Conservation (phyloP, 179 eudicot species). For the Corrigiola litoralis region DNA sequence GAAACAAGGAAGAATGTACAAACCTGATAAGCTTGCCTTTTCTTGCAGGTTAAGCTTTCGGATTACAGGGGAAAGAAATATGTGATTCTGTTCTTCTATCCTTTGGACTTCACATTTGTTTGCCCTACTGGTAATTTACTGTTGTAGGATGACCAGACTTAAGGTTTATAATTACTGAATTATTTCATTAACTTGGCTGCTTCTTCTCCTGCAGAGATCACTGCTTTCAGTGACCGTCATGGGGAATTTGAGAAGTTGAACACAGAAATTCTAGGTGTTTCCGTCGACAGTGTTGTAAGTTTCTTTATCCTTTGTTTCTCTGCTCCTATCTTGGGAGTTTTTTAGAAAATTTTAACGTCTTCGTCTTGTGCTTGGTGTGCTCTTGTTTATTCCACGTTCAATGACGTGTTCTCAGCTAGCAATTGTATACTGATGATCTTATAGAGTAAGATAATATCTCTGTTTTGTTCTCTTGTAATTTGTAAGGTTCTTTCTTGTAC, state of each 20-base stretch:
- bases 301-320: neutral
- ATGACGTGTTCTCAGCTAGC: neutral
- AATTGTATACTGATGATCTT: neutral
- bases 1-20: neutral
- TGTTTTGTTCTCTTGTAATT: no score
- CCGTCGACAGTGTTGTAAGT: conserved; percentile 93
- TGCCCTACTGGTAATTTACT: conserved; percentile 80
- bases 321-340: neutral
- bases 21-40: neutral
- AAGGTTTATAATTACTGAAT: neutral
- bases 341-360: neutral
- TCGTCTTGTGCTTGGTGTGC: neutral
- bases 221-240: conserved; percentile 94
- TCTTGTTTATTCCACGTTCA: neutral
- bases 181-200: neutral
- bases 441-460: no score
- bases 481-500: no score
- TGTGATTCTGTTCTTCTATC: conserved; percentile 92
- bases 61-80: conserved; percentile 92
- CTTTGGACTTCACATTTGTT: conserved; percentile 95
- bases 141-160: neutral
- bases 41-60: conserved; percentile 87
- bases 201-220: conserved; percentile 57
- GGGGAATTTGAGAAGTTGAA: conserved; percentile 83
- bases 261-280: conserved; percentile 85